Evolutionary conservation across 192 early-diverging fungal species (phyloP).

Genomic region (Linderina pennispora): DNA sequence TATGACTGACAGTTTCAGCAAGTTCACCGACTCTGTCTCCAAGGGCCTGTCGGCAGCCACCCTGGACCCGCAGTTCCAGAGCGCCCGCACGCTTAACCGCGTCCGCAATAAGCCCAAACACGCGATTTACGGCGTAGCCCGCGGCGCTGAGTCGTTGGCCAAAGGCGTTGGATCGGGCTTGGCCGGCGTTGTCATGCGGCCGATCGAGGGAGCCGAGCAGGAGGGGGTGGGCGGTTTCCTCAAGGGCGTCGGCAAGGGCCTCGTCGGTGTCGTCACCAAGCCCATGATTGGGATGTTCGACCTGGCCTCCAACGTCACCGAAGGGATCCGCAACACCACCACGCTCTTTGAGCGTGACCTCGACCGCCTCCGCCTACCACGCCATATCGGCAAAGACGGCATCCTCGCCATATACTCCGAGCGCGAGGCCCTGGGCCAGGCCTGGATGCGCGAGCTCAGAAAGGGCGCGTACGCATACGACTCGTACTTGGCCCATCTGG

Average conservation of each 20-base stretch:
- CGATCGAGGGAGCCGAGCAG: constrained; percentile 80
- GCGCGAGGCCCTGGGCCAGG: constrained; percentile 79
- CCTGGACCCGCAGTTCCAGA: constrained; percentile 86
- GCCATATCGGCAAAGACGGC: constrained; percentile 77
- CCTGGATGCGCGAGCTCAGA: constrained; percentile 75
- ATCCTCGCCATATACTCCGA: constrained; percentile 70
- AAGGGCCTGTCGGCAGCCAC: constrained; percentile 96
- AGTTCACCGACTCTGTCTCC: constrained; percentile 92
- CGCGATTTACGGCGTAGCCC: constrained; percentile 79
- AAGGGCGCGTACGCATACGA: constrained; percentile 75
- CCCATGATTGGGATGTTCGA: constrained; percentile 95
- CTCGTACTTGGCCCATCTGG: constrained; percentile 80
- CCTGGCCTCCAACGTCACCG: constrained; percentile 87
- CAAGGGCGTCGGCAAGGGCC: constrained; percentile 89
- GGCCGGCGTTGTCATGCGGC: constrained; percentile 80
- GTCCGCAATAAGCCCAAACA: constrained; percentile 87
- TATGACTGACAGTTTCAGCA: constrained; percentile 88
- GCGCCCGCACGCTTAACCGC: constrained; percentile 68
- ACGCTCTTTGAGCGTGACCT: constrained; percentile 81
- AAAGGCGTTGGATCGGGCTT: constrained; percentile 81
- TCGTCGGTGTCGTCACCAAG: constrained; percentile 92
- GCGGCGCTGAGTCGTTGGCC: constrained; percentile 80
- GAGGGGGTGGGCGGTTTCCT: constrained; percentile 93
- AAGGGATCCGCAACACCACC: constrained; percentile 92
- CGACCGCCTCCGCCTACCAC: constrained; percentile 78